Conservation (phyloP, 805 yeast species). For the Kazachstania taianensis region DNA sequence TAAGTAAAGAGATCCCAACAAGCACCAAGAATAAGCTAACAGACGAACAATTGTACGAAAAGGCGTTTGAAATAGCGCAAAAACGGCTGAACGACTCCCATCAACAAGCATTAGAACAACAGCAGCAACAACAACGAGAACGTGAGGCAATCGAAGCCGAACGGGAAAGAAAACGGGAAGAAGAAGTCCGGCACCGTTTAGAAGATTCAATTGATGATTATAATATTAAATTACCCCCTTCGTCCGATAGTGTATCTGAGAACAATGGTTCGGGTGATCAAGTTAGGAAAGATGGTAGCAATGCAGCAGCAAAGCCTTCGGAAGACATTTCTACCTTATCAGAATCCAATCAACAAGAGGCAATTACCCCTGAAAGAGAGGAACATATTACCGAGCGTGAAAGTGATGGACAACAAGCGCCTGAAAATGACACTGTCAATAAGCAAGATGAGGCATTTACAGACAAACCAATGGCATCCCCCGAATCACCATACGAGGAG, state of each 20-base stretch:
- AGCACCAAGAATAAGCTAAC: constrained; percentile 11
- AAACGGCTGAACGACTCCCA: constrained; percentile 25
- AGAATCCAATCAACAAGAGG: neutral
- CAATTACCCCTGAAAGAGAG: neutral
- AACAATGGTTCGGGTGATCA: neutral
- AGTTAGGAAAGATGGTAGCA: neutral
- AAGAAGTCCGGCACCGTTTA: too few relatives aligned
- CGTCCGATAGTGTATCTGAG: neutral
- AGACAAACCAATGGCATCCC: constrained; percentile 2
- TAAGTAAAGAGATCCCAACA: constrained; percentile 1
- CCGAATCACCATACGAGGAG: constrained; percentile 3
- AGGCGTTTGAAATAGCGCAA: constrained; percentile 49
- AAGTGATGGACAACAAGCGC: neutral
- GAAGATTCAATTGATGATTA: too few relatives aligned
- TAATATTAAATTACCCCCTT: neutral
- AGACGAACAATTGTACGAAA: constrained; percentile 45
- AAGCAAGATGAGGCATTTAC: neutral
- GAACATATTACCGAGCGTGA: neutral
- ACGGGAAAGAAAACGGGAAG: too few relatives aligned
- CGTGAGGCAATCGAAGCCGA: neutral
- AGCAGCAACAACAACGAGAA: neutral
- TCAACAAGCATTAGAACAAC: neutral
- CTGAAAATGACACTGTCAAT: neutral
- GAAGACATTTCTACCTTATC: neutral
- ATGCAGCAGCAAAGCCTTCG: neutral